A percentile compares a stretch with the other conserved stretches of the same genome.
Evolutionary conservation across 1,284 basidiomycete species (phyloP).

Genomic region (Uromyces viciae-fabae): DNA sequence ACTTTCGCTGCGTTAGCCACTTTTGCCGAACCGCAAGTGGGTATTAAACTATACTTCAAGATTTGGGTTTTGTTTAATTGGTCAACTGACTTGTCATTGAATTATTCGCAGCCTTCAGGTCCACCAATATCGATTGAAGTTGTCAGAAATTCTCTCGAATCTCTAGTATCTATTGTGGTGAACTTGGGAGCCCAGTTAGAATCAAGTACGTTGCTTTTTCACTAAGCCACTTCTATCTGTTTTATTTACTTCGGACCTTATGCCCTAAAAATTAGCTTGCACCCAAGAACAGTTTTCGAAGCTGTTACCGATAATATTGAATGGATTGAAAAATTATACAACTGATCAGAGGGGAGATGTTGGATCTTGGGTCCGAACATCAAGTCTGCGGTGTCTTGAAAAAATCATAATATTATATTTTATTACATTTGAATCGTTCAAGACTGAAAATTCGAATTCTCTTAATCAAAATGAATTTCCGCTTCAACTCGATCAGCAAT

Average conservation of each 20-base stretch:
- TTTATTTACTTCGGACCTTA: background rate
- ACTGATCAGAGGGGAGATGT: constrained; percentile 93
- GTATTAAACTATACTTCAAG: constrained; percentile 17
- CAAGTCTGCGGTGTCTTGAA: constrained; percentile 64
- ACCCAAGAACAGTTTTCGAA: constrained; percentile 27
- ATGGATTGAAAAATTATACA: constrained; percentile 80
- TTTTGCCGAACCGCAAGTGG: constrained; percentile 21
- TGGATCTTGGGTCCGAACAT: constrained; percentile 89
- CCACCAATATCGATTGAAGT: constrained; percentile 48
- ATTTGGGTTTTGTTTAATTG: constrained; percentile 5
- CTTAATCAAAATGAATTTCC: background rate
- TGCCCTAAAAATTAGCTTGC: constrained; percentile 11
- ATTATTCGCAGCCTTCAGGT: constrained; percentile 38
- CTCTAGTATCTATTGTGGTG: constrained; percentile 46
- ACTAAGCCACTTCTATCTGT: background rate
- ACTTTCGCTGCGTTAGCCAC: constrained; percentile 10
- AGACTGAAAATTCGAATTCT: background rate
- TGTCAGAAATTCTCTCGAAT: constrained; percentile 49
- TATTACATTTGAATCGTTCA: background rate
- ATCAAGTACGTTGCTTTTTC: constrained; percentile 9
- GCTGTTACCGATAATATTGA: constrained; percentile 55
- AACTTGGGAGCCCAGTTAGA: constrained; percentile 15
- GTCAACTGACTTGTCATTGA: constrained; percentile 17
- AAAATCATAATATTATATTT: constrained; percentile 14
- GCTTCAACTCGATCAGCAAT: background rate